Evolutionary conservation across 306 rosid genomes (phyloP).

Genomic region (Trichosanthes truncata): DNA sequence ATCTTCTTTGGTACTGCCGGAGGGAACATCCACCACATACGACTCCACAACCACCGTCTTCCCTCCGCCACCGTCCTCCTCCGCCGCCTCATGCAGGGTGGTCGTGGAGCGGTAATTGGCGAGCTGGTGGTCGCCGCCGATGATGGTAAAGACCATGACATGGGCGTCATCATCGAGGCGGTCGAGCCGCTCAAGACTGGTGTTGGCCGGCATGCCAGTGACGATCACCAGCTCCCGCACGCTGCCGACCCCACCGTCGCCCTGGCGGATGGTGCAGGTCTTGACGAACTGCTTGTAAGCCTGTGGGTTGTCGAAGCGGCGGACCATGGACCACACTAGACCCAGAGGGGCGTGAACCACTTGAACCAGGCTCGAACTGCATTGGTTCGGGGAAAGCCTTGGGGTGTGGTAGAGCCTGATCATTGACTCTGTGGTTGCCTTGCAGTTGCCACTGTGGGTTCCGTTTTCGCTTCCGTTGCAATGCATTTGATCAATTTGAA

Average conservation of each 20-base stretch:
- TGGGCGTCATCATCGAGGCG: conserved; percentile 36
- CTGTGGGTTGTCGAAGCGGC: conserved; percentile 47
- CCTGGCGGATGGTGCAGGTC: conserved; percentile 33
- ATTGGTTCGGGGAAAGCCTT: conserved; percentile 29
- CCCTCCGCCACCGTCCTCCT: conserved; percentile 1
- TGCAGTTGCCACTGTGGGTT: neutral
- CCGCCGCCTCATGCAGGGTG: conserved; percentile 28
- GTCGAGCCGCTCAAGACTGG: conserved; percentile 47
- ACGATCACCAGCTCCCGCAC: conserved; percentile 32
- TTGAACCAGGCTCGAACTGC: conserved; percentile 41
- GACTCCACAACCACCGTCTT: conserved; percentile 52
- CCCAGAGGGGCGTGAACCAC: conserved; percentile 41
- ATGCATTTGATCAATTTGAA: neutral
- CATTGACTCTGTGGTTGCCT: conserved; percentile 10
- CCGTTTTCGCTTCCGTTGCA: neutral
- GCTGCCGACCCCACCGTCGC: conserved; percentile 44
- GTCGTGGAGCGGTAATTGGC: conserved; percentile 44
- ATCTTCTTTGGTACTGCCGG: conserved; percentile 42
- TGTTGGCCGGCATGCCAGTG: conserved; percentile 46
- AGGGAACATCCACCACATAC: conserved; percentile 53
- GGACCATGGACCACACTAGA: conserved; percentile 48
- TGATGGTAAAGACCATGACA: conserved; percentile 39
- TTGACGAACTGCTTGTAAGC: conserved; percentile 42
- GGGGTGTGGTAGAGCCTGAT: conserved; percentile 24
- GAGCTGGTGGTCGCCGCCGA: conserved; percentile 63